phyloP scores from a whole-genome alignment of 2,329 filamentous ascomycete genomes.

The Chalara sp. region DNA sequence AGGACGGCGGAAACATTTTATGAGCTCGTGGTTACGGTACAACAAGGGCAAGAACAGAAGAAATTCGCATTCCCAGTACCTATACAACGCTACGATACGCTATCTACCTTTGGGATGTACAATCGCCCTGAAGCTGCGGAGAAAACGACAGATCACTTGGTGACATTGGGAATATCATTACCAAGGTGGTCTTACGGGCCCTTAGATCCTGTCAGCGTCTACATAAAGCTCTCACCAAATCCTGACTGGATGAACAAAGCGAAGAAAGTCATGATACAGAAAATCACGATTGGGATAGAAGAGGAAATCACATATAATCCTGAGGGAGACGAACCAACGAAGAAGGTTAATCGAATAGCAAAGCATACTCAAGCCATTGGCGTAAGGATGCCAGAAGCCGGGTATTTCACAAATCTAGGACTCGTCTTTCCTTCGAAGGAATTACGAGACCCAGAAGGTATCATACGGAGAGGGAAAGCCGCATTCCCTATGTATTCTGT shows the following conservation, averaged over 20 bases:
- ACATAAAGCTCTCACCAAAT: slow-evolving; percentile 90
- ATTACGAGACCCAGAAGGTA: slow-evolving; percentile 76
- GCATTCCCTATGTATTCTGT: slow-evolving; percentile 87
- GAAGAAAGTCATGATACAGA: slow-evolving; percentile 84
- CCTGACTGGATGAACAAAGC: slow-evolving; percentile 87
- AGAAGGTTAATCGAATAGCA: slow-evolving; percentile 79
- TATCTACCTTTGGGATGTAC: slow-evolving; percentile 99
- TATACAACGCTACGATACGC: slow-evolving; percentile 86
- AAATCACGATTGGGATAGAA: slow-evolving; percentile 89
- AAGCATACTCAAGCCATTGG: slow-evolving; percentile 78
- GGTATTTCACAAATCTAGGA: slow-evolving; percentile 88
- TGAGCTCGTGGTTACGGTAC: slow-evolving; percentile 91
- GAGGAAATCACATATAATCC: slow-evolving; percentile 99
- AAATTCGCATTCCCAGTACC: slow-evolving; percentile 90
- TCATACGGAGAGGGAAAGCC: slow-evolving; percentile 76
- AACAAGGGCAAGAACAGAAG: slow-evolving; percentile 84
- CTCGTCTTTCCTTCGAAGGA: slow-evolving; percentile 89
- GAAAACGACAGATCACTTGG: slow-evolving; percentile 79
- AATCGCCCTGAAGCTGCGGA: slow-evolving; percentile 89
- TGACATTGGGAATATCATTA: slow-evolving; percentile 85
- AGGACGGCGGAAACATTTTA: slow-evolving; percentile 96
- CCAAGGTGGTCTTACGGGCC: slow-evolving; percentile 96
- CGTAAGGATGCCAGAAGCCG: slow-evolving; percentile 79
- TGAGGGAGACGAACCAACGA: slow-evolving; percentile 89
- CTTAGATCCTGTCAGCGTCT: slow-evolving; percentile 89